phyloP scores from a whole-genome alignment of 2,329 filamentous ascomycete genomes.

The Colletotrichum scovillei region DNA sequence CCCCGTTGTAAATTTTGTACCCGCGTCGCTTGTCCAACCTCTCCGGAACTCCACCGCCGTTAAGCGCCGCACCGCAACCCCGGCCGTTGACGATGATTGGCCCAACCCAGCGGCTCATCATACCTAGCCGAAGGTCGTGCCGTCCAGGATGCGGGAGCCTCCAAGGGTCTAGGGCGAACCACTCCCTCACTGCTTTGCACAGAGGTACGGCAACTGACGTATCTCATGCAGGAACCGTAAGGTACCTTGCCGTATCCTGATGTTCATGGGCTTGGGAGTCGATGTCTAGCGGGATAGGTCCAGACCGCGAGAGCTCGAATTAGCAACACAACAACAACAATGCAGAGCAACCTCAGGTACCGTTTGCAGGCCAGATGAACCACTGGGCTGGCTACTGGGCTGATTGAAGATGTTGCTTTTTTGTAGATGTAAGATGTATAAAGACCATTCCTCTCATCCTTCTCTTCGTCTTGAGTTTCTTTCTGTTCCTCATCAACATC shows the following conservation, averaged over 20 bases:
- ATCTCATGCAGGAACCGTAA: background rate
- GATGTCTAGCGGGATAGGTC: background rate
- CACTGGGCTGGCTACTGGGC: background rate
- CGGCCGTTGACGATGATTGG: conserved; percentile 28
- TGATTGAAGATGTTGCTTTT: background rate
- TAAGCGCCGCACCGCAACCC: conserved; percentile 28
- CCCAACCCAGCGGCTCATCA: conserved; percentile 30
- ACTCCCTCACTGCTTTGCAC: background rate
- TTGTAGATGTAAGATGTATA: conserved; percentile 21
- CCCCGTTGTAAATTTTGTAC: background rate
- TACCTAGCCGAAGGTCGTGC: conserved; percentile 17
- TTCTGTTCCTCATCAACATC: conserved; percentile 14
- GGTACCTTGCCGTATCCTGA: background rate
- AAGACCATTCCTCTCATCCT: conserved; percentile 12
- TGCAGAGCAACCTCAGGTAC: background rate
- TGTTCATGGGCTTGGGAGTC: background rate
- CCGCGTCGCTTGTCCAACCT: conserved; percentile 33
- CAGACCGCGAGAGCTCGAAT: conserved; percentile 28
- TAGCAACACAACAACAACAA: conserved; percentile 32
- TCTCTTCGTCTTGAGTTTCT: background rate
- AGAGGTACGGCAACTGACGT: background rate
- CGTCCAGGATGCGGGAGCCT: background rate
- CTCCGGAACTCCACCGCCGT: conserved; percentile 14
- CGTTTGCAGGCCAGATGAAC: background rate
- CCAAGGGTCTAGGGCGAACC: background rate